Conservation (phyloP, 768 basidiomycete species). For the Trametes cinnabarina region DNA sequence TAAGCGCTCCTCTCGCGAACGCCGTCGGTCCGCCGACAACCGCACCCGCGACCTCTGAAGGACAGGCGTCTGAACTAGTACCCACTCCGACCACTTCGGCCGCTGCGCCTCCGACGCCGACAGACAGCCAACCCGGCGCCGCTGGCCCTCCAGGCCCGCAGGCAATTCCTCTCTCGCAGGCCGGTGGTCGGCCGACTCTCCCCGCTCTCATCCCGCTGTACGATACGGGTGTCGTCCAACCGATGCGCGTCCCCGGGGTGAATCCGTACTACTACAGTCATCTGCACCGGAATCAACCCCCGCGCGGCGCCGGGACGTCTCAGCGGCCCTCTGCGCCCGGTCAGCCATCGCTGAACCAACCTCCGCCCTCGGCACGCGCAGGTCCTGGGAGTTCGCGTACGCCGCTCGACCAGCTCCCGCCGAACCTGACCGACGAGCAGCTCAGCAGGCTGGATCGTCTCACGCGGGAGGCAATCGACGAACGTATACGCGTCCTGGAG, state of each 20-base stretch:
- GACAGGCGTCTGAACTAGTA: neutral
- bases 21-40: neutral
- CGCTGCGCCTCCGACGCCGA: neutral
- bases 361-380: slow-evolving; percentile 8
- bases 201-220: slow-evolving; percentile 44
- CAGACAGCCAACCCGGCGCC: neutral
- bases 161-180: neutral
- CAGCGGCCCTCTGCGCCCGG: neutral
- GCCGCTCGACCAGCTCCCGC: slow-evolving; percentile 36
- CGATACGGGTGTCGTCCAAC: slow-evolving; percentile 26
- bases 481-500: slow-evolving; percentile 75
- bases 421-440: slow-evolving; percentile 57
- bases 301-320: neutral
- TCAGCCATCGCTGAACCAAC: neutral
- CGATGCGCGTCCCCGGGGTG: neutral
- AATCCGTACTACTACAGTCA: neutral
- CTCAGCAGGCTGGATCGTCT: slow-evolving; percentile 60
- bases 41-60: neutral
- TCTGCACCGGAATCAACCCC: neutral
- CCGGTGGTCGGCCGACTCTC: neutral
- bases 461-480: slow-evolving; percentile 82
- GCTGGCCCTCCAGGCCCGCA: slow-evolving; percentile 1
- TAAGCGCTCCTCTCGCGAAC: slow-evolving; percentile 1
- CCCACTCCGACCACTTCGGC: slow-evolving; percentile 11
- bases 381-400: slow-evolving; percentile 9